These are phyloP conservation scores for Auricularia auricula-judae DNA, from an alignment of 768 basidiomycete species.

Conservation along the genomic window DNA sequence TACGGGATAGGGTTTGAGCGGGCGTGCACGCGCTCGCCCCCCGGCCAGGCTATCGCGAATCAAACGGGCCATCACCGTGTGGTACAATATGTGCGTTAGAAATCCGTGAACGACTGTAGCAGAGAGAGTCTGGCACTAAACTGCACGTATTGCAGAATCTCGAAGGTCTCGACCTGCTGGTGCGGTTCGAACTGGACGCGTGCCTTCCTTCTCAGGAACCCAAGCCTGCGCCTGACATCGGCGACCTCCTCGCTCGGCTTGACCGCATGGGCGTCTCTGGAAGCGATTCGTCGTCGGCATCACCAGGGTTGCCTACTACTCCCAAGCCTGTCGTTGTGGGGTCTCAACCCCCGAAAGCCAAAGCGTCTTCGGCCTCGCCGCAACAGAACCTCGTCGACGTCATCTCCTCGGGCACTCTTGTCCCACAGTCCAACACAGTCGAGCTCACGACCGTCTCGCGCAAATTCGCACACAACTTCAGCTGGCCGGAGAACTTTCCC, in stretches of 20 bases:
- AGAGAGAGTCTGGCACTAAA: neutral
- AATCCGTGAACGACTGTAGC: no score
- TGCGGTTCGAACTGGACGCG: slow-evolving; percentile 22
- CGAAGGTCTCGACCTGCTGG: slow-evolving; percentile 43
- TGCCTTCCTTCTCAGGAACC: slow-evolving; percentile 9
- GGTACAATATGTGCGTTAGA: slow-evolving; percentile 43
- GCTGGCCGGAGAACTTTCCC: slow-evolving; percentile 53
- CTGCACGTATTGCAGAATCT: slow-evolving; percentile 32
- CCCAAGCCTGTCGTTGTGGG: neutral
- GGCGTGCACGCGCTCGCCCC: slow-evolving; percentile 29
- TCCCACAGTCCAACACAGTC: slow-evolving; percentile 33
- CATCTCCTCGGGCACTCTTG: slow-evolving; percentile 15
- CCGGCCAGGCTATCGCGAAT: slow-evolving; percentile 33
- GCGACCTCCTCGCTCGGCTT: slow-evolving; percentile 18
- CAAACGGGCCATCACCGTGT: slow-evolving; percentile 52
- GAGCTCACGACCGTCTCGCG: slow-evolving; percentile 37
- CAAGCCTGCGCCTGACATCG: slow-evolving; percentile 1
- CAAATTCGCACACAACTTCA: slow-evolving; percentile 19
- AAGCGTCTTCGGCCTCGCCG: neutral
- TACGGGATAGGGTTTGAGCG: slow-evolving; percentile 57
- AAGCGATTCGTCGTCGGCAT: neutral
- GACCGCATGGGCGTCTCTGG: slow-evolving; percentile 13
- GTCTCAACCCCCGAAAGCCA: neutral
- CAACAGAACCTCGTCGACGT: slow-evolving; percentile 9
- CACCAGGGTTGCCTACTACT: neutral